Evolutionary conservation across 2,329 filamentous ascomycete species (phyloP), one percentile per base, ranked within the genome.

Genomic region (Ophidiomyces ophidiicola): DNA sequence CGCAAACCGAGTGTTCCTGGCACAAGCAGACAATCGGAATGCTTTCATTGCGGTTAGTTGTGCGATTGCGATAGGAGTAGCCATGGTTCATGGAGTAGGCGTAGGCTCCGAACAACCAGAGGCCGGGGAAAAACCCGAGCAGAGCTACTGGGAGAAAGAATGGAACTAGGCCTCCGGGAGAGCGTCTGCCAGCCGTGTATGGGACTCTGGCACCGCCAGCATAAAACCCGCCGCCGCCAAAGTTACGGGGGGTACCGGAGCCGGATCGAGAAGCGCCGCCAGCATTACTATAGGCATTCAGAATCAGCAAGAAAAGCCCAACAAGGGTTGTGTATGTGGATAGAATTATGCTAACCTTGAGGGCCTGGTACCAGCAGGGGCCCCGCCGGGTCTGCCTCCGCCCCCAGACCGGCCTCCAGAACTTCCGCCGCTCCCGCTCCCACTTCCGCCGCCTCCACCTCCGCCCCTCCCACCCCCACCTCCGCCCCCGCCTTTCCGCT

Each of bases 11-110:
- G 48, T 70, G 69, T 41, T 68, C 50, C 44, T 70, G 60, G 52
- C 75, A 79, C 25, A 75, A 51, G 50, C 75, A 79, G 2, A 66
- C 57, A 5, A 77, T 68, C 0, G 71, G 71, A 8, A 70, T 48
- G 0, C 63, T 64, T 47, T 69, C 57, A 49, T 75, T 74, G 6
- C 51, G 47, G 30, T 64, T 60, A 23, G 53, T 59, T 5, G 61
- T 59, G 29, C 65, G 54, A 43, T 68, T 58, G 55, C 66, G 65
- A 42, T 63, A 65, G 50, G 70, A 64, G 24, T 62, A 65, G 4
- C 61, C 61, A 47, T 68, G 55, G 32, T 48, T 49, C 57, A 70
- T 75, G 2, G 64, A 56, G 52, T 79, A 78, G 2, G 65, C 64
- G 44, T 73, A 78, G 3, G 62, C 68, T 29, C 65, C 66, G 49